Conservation (phyloP, 495 filamentous ascomycete genomes). For the Neurospora sp. region DNA sequence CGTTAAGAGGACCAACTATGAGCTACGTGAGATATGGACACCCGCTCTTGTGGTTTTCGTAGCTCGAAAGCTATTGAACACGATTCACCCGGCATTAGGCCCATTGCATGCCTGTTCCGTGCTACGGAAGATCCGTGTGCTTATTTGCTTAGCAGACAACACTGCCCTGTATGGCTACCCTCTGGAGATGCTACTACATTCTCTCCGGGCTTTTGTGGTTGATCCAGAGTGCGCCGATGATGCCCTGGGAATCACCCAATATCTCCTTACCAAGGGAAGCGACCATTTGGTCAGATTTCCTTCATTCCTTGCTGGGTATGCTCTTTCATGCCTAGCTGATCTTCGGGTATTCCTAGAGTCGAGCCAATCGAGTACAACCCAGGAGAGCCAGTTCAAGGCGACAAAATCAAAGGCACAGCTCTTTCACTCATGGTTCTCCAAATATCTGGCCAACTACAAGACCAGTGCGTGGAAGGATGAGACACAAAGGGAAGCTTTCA, state of each 20-base stretch:
- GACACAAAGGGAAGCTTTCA: slow-evolving; percentile 46
- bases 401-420: slow-evolving; percentile 55
- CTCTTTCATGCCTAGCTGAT: slow-evolving; percentile 64
- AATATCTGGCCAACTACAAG: slow-evolving; percentile 47
- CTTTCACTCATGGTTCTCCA: slow-evolving; percentile 64
- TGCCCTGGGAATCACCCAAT: slow-evolving; percentile 76
- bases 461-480: slow-evolving; percentile 37
- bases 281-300: slow-evolving; percentile 52
- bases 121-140: slow-evolving; percentile 72
- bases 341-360: slow-evolving; percentile 61
- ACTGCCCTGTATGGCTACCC: slow-evolving; percentile 67
- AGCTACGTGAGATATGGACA: slow-evolving; percentile 62
- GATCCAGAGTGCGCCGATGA: slow-evolving; percentile 88
- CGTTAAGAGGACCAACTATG: slow-evolving; percentile 56
- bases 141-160: slow-evolving; percentile 67
- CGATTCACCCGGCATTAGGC: slow-evolving; percentile 78
- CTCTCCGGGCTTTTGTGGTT: slow-evolving; percentile 65
- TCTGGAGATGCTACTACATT: slow-evolving; percentile 83
- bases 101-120: slow-evolving; percentile 78
- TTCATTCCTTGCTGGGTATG: slow-evolving; percentile 68
- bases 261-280: slow-evolving; percentile 62
- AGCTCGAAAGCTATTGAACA: slow-evolving; percentile 65
- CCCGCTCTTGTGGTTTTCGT: slow-evolving; percentile 64
- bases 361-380: slow-evolving; percentile 57
- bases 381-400: slow-evolving; percentile 61